Percentiles rank a stretch among this genome's conserved stretches.
Conservation (phyloP, 306 rosid species). For the Fragaria iinumae region DNA sequence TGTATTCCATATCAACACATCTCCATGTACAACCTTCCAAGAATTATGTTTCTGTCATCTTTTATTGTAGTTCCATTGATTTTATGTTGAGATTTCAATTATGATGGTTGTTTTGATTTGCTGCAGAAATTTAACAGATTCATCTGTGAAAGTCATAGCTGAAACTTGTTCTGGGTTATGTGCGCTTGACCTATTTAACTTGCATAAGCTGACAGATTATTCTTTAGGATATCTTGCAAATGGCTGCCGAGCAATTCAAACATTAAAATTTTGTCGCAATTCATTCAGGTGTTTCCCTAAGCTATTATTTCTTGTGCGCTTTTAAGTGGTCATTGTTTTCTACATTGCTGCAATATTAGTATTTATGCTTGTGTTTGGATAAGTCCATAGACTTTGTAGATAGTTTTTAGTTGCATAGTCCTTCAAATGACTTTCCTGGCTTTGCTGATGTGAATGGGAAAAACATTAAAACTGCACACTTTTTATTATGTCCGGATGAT, state of each 20-base stretch:
- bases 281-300: conserved; percentile 59
- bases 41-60: background rate
- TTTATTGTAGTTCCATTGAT: background rate
- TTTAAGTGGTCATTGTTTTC: conserved; percentile 7
- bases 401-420: background rate
- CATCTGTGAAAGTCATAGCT: conserved; percentile 60
- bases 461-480: background rate
- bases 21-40: background rate
- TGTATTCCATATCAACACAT: background rate
- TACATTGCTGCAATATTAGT: conserved; percentile 8
- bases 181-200: conserved; percentile 51
- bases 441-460: conserved; percentile 8
- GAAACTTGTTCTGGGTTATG: conserved; percentile 53
- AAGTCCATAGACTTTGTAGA: background rate
- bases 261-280: conserved; percentile 55
- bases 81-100: conserved; percentile 19
- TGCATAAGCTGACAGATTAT: conserved; percentile 61
- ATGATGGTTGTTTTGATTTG: conserved; percentile 22
- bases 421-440: background rate
- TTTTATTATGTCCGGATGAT: conserved; percentile 12
- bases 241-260: conserved; percentile 54
- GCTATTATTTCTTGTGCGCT: conserved; percentile 12
- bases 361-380: background rate
- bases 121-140: conserved; percentile 75
- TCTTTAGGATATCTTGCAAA: conserved; percentile 60